Base-by-base conservation (phyloP, 306 rosid genomes). In the Quercus aquifolioides region DNA sequence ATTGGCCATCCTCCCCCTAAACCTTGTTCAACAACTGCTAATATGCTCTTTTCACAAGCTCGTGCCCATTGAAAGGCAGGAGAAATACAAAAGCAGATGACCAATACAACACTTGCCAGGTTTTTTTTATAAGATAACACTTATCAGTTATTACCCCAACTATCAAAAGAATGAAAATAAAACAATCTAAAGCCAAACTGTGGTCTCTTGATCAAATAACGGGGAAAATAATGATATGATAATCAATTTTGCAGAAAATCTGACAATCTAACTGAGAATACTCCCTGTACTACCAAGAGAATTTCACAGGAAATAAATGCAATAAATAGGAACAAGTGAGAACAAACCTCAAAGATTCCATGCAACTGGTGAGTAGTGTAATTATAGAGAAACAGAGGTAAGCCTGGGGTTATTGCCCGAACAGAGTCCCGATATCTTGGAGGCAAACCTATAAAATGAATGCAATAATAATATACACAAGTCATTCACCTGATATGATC, bases 391-490 rank as follows among this genome's bases (percentile, higher is more conserved):
- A 96, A 96, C 60, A 95, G 82, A 19, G 99, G 99, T 69, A 93
- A 69, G 33, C 99, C 99, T 1, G 98, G 99, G 69, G 99, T 91
- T 63, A 93, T 91, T 71, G 98, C 98, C 79, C 99, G 88, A 38
- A 96, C 98, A 49, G 98, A 96, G 85, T 96, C 98, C 72, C 98
- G 90, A 79, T 96, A 93, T 74, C 99, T 91, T 67, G 98, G 98
- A 80, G 99, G 99, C 80, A 96, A 88, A 86, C 99, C 99, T 96
- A 57, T 67, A 78, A 82, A 69, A 68, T 15, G 54, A 56, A 79
- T 43, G 35, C 38, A 75, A 80, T 56, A 73, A 76, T 76, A 71
- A 86, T 74, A 14, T 38, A 65, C 28, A 49, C 60, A 2, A 84
- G 55, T 67, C 21, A 74, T 55, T 72, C 35, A 76, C 56, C 38